Conservation (phyloP, 768 basidiomycete genomes). For the Jaapia argillacea region DNA sequence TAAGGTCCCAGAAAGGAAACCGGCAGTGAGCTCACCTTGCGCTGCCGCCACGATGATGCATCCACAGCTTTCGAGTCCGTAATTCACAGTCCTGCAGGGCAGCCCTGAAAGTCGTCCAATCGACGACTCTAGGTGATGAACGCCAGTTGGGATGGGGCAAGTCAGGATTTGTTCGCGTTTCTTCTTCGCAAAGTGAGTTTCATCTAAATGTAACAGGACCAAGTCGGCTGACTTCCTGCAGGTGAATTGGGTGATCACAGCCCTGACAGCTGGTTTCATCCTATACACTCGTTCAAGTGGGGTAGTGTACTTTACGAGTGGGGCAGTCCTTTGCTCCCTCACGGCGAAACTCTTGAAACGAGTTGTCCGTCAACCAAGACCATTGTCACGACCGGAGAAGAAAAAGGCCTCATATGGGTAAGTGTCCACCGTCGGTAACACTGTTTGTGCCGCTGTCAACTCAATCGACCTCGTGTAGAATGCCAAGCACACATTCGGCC, state of each 20-base stretch:
- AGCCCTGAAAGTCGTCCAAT: no score
- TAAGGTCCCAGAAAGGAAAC: no score
- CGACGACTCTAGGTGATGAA: no score
- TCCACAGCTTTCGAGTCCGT: no score
- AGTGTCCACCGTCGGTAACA: slow-evolving; percentile 10
- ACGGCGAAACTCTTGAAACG: slow-evolving; percentile 53
- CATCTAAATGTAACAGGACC: not conserved
- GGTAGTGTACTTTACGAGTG: slow-evolving; percentile 10
- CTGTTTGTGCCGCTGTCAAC: not conserved
- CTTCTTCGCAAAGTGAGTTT: not conserved
- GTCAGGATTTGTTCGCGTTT: not conserved
- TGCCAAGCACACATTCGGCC: slow-evolving; percentile 80
- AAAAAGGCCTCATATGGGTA: slow-evolving; percentile 63
- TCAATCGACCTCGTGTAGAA: slow-evolving; percentile 30
- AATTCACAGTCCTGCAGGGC: no score
- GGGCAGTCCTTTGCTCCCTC: slow-evolving; percentile 9
- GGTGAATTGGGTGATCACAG: slow-evolving; percentile 5
- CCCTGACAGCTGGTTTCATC: slow-evolving; percentile 7
- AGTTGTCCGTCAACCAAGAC: slow-evolving; percentile 56
- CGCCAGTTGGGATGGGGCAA: no score
- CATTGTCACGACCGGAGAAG: slow-evolving; percentile 23
- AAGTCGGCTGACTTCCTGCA: slow-evolving; percentile 3
- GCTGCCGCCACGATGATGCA: no score
- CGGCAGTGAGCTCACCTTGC: no score
- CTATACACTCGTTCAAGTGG: slow-evolving; percentile 12